Evolutionary conservation across 768 basidiomycete species (phyloP).

Genomic region (Leccinum arenicola): DNA sequence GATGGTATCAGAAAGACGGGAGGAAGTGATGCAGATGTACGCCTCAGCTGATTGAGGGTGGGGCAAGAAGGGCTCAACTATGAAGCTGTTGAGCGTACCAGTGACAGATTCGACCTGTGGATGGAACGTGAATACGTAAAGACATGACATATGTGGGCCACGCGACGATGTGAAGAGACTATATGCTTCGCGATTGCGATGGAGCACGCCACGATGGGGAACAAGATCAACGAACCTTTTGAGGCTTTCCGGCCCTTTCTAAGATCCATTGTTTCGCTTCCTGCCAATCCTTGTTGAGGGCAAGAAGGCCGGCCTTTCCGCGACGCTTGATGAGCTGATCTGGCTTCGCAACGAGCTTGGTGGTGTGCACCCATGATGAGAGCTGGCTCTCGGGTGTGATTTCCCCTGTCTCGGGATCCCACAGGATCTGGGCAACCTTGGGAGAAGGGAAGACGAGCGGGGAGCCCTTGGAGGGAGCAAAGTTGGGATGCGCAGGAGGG

Average conservation of each 20-base stretch:
- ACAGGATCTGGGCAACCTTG: constrained; percentile 84
- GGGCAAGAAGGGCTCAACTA: constrained; percentile 98
- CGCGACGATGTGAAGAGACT: constrained; percentile 21
- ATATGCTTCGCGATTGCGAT: constrained; percentile 13
- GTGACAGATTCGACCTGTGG: constrained; percentile 84
- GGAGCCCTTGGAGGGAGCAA: constrained; percentile 40
- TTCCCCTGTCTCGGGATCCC: constrained; percentile 68
- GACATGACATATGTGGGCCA: constrained; percentile 13
- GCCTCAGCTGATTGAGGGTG: constrained; percentile 93
- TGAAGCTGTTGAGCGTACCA: constrained; percentile 97
- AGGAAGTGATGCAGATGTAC: constrained; percentile 97
- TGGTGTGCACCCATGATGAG: constrained; percentile 79
- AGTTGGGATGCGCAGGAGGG: constrained; percentile 69
- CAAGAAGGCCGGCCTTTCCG: constrained; percentile 95
- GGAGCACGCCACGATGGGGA: neutral
- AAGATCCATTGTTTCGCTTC: constrained; percentile 86
- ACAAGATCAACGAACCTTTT: constrained; percentile 50
- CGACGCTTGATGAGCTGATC: constrained; percentile 99
- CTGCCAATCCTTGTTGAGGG: constrained; percentile 90
- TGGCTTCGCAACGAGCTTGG: constrained; percentile 92
- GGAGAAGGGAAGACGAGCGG: constrained; percentile 56
- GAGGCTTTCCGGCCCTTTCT: constrained; percentile 87
- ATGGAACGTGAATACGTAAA: constrained; percentile 16
- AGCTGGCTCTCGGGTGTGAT: constrained; percentile 59
- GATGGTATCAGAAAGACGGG: constrained; percentile 91